Evolutionary conservation across 2,329 filamentous ascomycete genomes (phyloP).

Genomic region (Fusarium secorum): DNA sequence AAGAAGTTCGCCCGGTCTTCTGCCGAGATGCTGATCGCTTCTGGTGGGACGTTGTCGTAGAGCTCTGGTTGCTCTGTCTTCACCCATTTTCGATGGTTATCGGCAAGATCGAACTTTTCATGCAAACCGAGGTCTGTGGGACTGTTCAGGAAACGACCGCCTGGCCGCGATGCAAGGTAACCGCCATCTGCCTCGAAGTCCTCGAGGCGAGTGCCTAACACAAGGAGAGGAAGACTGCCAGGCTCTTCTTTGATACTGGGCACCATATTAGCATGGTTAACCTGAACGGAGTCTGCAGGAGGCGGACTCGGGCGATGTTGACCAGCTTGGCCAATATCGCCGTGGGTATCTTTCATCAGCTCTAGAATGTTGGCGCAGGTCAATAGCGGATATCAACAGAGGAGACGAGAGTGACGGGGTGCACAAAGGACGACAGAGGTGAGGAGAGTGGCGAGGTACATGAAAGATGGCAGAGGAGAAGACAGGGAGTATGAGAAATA

Average conservation of each 20-base stretch:
- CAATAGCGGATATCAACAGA: neutral
- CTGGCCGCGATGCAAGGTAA: neutral
- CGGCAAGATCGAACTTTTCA: neutral
- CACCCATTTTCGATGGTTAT: neutral
- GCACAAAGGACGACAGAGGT: neutral
- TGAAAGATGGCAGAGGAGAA: neutral
- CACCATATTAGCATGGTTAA: neutral
- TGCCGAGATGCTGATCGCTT: neutral
- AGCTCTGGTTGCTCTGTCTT: rapidly evolving
- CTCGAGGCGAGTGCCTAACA: neutral
- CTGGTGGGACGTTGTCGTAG: rapidly evolving
- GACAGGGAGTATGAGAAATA: neutral
- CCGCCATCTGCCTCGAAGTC: neutral
- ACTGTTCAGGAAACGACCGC: neutral
- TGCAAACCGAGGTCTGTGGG: neutral
- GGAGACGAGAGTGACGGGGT: neutral
- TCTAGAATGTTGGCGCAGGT: rapidly evolving
- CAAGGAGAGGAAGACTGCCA: rapidly evolving
- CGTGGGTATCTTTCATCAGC: rapidly evolving
- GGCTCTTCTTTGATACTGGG: rapidly evolving
- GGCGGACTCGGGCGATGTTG: neutral
- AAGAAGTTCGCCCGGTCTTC: rapidly evolving
- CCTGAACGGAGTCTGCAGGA: neutral
- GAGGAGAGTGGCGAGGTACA: too few species aligned
- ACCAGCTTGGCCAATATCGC: neutral